Conservation (phyloP, 2,329 filamentous ascomycete genomes). For the Cytospora mali region DNA sequence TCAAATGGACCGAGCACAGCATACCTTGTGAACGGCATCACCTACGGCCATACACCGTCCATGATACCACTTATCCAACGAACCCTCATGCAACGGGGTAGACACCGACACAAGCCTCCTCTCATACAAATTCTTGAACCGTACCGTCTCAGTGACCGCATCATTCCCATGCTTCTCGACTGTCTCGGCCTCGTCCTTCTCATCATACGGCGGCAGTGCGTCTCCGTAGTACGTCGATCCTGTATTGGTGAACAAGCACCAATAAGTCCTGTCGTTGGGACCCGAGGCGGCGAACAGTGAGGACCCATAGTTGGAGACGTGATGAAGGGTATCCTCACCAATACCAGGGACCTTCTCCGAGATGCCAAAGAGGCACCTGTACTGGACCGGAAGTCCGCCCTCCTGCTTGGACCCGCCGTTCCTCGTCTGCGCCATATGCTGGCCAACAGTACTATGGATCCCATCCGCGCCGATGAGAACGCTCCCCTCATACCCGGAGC, state of each 20-base stretch:
- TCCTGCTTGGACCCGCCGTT: constrained; percentile 1
- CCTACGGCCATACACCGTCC: constrained; percentile 37
- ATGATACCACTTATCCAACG: constrained; percentile 40
- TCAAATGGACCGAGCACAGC: background rate
- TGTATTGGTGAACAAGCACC: constrained; percentile 29
- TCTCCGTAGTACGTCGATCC: constrained; percentile 20
- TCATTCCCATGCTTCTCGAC: constrained; percentile 12
- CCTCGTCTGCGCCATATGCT: constrained; percentile 31
- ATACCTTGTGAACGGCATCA: constrained; percentile 40
- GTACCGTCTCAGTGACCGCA: constrained; percentile 23
- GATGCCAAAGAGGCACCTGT: constrained; percentile 32
- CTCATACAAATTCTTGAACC: constrained; percentile 28
- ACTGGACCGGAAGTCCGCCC: constrained; percentile 8
- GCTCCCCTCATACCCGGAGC: constrained; percentile 25
- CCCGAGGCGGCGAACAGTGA: constrained; percentile 24
- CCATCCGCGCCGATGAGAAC: constrained; percentile 30
- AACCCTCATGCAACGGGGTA: constrained; percentile 39
- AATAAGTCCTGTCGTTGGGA: constrained; percentile 29
- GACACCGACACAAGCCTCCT: constrained; percentile 33
- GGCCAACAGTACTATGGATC: constrained; percentile 22
- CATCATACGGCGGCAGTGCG: constrained; percentile 27
- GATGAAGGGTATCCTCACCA: constrained; percentile 11
- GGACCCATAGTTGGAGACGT: constrained; percentile 14
- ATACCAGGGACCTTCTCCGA: constrained; percentile 23
- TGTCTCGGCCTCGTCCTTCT: constrained; percentile 25